A percentile compares a stretch with the other conserved stretches of the same genome.
phyloP scores from a whole-genome alignment of 75 land plant genomes.

The Cunninghamia lanceolata region DNA sequence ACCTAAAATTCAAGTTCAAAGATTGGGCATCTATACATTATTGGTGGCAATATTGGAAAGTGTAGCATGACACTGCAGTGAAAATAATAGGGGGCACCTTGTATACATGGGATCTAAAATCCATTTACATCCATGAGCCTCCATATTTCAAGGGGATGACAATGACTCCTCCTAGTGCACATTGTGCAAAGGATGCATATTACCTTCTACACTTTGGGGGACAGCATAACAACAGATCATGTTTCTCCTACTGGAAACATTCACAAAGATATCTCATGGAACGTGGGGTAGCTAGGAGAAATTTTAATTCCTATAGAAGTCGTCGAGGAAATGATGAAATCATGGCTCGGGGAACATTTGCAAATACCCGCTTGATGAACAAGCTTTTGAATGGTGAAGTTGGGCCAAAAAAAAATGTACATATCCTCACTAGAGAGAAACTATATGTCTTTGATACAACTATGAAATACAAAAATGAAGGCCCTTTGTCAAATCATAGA shows the following conservation, averaged over 20 bases:
- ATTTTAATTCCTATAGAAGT: conserved; percentile 92
- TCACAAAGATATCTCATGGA: conserved; percentile 87
- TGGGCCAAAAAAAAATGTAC: conserved; percentile 85
- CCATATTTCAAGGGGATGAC: conserved; percentile 91
- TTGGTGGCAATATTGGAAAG: too few species aligned
- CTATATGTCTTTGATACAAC: conserved; percentile 81
- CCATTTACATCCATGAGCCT: conserved; percentile 91
- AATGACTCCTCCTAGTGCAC: too few species aligned
- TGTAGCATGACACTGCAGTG: too few species aligned
- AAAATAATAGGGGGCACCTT: too few species aligned
- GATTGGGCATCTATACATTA: too few species aligned
- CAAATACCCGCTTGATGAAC: conserved; percentile 88
- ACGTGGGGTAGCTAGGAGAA: conserved; percentile 71
- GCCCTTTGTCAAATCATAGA: too few species aligned
- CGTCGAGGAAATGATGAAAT: conserved; percentile 97
- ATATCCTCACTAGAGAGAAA: conserved; percentile 82
- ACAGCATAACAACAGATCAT: conserved; percentile 89
- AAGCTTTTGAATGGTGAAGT: conserved; percentile 89
- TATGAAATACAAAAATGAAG: too few species aligned
- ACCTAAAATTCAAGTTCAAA: too few species aligned
- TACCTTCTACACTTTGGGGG: conserved; percentile 88
- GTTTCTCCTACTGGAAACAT: conserved; percentile 94
- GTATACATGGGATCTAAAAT: conserved; percentile 85
- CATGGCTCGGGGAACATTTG: conserved; percentile 95
- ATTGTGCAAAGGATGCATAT: conserved; percentile 80